Evolutionary conservation across 2,329 filamentous ascomycete genomes (phyloP), one percentile per base, ranked within the genome.

Genomic region (Cladobotryum mycophilum): DNA sequence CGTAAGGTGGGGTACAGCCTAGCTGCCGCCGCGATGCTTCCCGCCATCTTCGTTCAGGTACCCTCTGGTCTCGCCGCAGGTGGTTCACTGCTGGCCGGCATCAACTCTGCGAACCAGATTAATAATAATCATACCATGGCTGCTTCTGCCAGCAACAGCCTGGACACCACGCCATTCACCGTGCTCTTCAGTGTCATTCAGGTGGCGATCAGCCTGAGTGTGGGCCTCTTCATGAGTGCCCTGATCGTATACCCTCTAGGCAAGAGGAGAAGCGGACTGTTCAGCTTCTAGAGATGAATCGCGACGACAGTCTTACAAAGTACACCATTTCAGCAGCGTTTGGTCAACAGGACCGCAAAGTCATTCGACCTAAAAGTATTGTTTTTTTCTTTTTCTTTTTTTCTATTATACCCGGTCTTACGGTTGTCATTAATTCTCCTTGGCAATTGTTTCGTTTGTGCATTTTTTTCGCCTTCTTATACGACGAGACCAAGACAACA

Each of bases 1-100:
- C 66, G 75, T 6, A 68, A 73, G 6, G 70, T 82, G 5, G 82
- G 85, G 12, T 89, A 91, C 64, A 87, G 86, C 1, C 79, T 95
- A 2, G 90, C 90, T 0, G 89, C 89, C 0, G 88, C 89, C 0
- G 86, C 88, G 1, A 88, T 96, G 76, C 71, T 96, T 9, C 90
- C 90, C 0, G 90, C 86, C 5, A 95, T 96, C 56, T 95, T 95
- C 55, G 79, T 85, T 2, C 81, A 83, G 56, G 81, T 85, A 22
- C 81, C 81, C 0, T 80, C 77, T 17, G 79, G 81, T 25, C 68
- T 85, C n/a, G 81, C 81, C 3, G 79, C 79, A 0, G 74, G 75
- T 25, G 81, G 81, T 1, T 81, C 79, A 13, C 67, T 85, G 15
- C 65, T 84, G 5, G 76, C 78, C 7, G 81, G 82, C 14, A 68